Base-by-base conservation (phyloP, 108 stramenopile species). In the Mediolabrus comicus region DNA sequence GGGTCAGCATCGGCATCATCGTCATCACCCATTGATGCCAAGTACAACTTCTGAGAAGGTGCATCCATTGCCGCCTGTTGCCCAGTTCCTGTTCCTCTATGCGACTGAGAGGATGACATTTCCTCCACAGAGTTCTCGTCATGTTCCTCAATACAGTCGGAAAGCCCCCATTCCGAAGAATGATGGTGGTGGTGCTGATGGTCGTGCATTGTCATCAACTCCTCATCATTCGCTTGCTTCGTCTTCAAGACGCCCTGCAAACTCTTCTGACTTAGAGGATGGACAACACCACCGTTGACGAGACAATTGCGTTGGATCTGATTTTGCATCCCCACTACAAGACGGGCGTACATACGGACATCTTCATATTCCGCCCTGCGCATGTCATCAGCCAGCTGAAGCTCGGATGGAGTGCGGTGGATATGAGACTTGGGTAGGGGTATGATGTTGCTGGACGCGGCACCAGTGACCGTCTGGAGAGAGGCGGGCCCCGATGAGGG, bases 391-490 rank as follows among this genome's bases (percentile, higher is more conserved):
- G 39, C 65, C 8, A 66, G 52, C 49, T 66, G 46, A n/a, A 66
- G 29, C 31, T 66, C 65, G 12, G 52, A 53, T 25, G 30, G 65
- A 52, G 65, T 66, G 14, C 65, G 49, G 14, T 30, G 65, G 51
- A 66, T 66, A 29, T 66, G 65, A 32, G 65, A 34, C 34, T 51
- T 53, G n/a, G 65, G 65, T n/a, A 66, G 65, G 13, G 65, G 46
- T n/a, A 66, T 66, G 22, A 46, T 32, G 9, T 25, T 46, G 46
- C 65, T 66, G 27, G 55, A 16, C 27, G 55, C 55, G 19, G 55
- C 4, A 22, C n/a, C n/a, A n/a, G n/a, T n/a, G n/a, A n/a, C n/a
- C n/a, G 55, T 31, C 24, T 56, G 55, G 27, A 32, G 31, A 22
- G 55, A 31, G 27, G 31, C 5, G n/a, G 27, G 55, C 0, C 31